Evolutionary conservation across 2,329 filamentous ascomycete species (phyloP), one percentile per base, ranked within the genome.

Genomic region (Hypoxylon sp.): DNA sequence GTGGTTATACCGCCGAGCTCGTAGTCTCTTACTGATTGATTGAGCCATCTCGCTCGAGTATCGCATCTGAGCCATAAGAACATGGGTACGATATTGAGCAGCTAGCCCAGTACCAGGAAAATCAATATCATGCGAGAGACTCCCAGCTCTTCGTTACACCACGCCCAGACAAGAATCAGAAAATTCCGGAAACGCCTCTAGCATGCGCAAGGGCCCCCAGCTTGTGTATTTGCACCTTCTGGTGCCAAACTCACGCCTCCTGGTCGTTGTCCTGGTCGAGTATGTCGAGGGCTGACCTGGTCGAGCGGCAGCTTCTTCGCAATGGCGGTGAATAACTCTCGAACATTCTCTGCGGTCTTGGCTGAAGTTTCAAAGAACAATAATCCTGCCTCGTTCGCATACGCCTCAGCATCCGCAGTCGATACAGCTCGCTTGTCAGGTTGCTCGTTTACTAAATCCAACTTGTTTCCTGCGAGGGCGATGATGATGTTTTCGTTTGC

Each of bases 401-500:
- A 99, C 60, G 94, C 94, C 82, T 98, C 94, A 73, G 96, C 97
- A 76, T 99, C 96, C 73, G 92, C 92, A 22, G 92, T 92, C 68
- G 91, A 80, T 69, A 99, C 96, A 46, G 94, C 96, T 78, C 96
- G 92, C 88, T 98, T 98, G 81, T 98, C 95, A 52, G 95, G 95
- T 79, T 93, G 92, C 78, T 97, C 94, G 71, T 90, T 94, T 70
- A 98, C 96, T 75, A 99, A 85, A 87, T 99, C 96, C 78, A 97
- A 87, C 85, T 99, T 98, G 87, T 99, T 99, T 71, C 96, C 96
- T 58, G 95, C 96, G 47, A 99, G 90, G 51, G 96, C 96, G 78
- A 99, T 99, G 82, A 99, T 94, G 81, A 99, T 99, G 83, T 98
- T 98, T 83, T 99, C 96, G 85, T 98, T 99, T 70, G 97, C 96